Evolutionary conservation across 108 stramenopile species (phyloP).

Genomic region (Nannochloropsis oceanica): DNA sequence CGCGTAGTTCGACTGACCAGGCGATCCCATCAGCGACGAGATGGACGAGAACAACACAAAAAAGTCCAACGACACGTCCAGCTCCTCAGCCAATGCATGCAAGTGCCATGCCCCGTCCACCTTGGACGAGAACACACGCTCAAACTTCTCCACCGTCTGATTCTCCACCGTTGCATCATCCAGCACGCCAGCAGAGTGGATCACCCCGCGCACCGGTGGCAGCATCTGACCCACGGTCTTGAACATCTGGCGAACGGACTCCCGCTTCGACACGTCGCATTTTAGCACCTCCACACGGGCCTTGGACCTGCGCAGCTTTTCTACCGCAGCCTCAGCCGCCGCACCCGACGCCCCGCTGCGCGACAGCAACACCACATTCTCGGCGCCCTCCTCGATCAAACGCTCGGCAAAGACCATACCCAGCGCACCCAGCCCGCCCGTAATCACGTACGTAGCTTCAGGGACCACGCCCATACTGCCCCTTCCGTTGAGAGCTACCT

Average conservation of each 20-base stretch:
- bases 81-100: background rate
- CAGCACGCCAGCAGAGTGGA: constrained; percentile 9
- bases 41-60: constrained; percentile 9
- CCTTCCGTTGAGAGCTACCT: background rate
- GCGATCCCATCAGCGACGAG: background rate
- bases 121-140: background rate
- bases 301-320: too few relatives aligned
- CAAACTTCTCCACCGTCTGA: background rate
- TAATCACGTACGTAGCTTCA: constrained; percentile 3
- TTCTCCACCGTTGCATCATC: background rate
- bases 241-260: too few relatives aligned
- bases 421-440: constrained; percentile 11
- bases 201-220: constrained; percentile 12
- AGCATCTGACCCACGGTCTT: background rate
- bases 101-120: constrained; percentile 3
- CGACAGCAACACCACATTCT: background rate
- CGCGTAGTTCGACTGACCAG: constrained; percentile 11
- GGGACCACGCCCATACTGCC: background rate
- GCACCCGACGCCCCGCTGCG: too few relatives aligned
- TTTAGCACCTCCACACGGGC: too few relatives aligned
- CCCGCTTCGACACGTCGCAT: too few relatives aligned
- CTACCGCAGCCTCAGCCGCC: too few relatives aligned
- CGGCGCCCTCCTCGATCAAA: background rate
- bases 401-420: constrained; percentile 8
- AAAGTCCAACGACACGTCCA: constrained; percentile 3